A percentile compares a stretch with the other conserved stretches of the same genome.
Evolutionary conservation across 2,329 filamentous ascomycete species (phyloP).

Genomic region (Arthrinium phaeospermum): DNA sequence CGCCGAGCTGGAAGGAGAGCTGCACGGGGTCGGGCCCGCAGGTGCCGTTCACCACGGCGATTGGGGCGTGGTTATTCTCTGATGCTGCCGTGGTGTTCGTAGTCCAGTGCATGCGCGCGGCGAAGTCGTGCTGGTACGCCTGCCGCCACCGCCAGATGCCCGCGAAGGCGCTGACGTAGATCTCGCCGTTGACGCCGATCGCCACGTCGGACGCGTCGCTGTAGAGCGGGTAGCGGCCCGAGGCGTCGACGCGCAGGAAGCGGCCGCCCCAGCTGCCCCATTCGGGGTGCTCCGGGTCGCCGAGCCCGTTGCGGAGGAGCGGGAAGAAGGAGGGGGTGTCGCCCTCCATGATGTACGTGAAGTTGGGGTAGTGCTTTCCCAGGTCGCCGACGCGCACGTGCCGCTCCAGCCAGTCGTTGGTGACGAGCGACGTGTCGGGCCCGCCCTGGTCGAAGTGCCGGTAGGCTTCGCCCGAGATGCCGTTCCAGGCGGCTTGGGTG

Average conservation of each 20-base stretch:
- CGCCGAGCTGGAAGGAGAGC: constrained; percentile 41
- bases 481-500: constrained; percentile 58
- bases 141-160: constrained; percentile 31
- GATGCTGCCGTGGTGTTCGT: constrained; percentile 24
- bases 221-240: constrained; percentile 20
- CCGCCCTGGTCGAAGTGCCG: constrained; percentile 51
- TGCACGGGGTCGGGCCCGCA: constrained; percentile 42
- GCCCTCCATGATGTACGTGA: constrained; percentile 52
- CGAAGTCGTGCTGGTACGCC: constrained; percentile 34
- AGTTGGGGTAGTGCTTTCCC: constrained; percentile 46
- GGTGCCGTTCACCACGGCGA: constrained; percentile 46
- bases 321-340: constrained; percentile 50
- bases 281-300: constrained; percentile 46
- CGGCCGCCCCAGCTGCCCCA: constrained; percentile 52
- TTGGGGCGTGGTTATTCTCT: constrained; percentile 49
- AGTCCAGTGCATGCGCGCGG: constrained; percentile 32
- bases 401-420: constrained; percentile 51
- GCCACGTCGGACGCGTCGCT: constrained; percentile 26
- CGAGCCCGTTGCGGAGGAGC: constrained; percentile 51
- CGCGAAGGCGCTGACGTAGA: constrained; percentile 23
- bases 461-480: constrained; percentile 56
- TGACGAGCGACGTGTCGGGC: constrained; percentile 49
- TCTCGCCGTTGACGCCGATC: constrained; percentile 25
- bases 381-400: constrained; percentile 50
- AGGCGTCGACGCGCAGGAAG: constrained; percentile 21